Conservation (phyloP, 208 protist genomes). For the Pavlovales sp. region DNA sequence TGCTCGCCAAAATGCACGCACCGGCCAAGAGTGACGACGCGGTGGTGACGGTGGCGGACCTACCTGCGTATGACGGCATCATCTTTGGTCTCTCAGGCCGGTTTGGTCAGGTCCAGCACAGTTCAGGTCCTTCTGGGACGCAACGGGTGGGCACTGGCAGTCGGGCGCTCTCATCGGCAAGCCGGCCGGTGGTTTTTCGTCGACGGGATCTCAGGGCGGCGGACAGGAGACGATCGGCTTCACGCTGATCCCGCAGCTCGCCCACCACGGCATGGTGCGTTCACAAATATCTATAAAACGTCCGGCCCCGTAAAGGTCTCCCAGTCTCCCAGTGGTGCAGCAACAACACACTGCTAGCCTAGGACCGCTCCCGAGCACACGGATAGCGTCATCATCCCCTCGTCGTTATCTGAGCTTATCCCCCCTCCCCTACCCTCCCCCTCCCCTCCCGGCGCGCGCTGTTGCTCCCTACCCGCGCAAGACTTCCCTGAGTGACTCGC, state of each 20-base stretch:
- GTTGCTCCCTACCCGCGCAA: too few relatives aligned
- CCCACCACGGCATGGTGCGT: constrained; percentile 17
- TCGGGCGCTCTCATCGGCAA: not conserved
- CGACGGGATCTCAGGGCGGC: not conserved
- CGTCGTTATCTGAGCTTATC: too few relatives aligned
- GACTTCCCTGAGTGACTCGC: too few relatives aligned
- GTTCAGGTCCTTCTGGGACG: not conserved
- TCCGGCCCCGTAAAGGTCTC: too few relatives aligned
- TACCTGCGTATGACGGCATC: not conserved
- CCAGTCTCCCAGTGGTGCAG: too few relatives aligned
- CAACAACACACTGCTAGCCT: too few relatives aligned
- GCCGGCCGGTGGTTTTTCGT: not conserved
- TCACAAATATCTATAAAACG: too few relatives aligned
- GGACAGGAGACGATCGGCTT: constrained; percentile 15
- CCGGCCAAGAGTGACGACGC: not conserved
- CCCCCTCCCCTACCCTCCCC: not conserved
- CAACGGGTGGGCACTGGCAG: not conserved
- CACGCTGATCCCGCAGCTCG: not conserved
- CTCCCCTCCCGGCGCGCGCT: too few relatives aligned
- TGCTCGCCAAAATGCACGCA: constrained; percentile 9
- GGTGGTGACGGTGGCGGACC: not conserved
- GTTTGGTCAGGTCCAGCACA: not conserved
- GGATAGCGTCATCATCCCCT: too few relatives aligned
- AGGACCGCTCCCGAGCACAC: too few relatives aligned
- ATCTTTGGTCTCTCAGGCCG: not conserved